phyloP scores from a whole-genome alignment of 2,329 filamentous ascomycete genomes.

The Penicillium capsulatum region DNA sequence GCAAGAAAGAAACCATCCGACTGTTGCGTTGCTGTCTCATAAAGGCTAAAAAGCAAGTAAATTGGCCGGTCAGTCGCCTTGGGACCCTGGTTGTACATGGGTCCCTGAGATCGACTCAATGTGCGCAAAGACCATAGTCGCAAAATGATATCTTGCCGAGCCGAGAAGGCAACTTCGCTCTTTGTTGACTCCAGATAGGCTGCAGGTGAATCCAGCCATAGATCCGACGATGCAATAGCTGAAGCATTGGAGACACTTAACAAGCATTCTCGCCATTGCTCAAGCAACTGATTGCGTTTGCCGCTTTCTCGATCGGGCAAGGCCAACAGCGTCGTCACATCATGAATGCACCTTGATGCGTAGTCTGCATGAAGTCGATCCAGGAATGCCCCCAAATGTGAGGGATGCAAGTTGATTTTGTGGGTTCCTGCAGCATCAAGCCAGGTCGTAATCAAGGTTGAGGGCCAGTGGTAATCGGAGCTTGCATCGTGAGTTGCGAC shows the following conservation, averaged over 20 bases:
- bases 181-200: slow-evolving; percentile 5
- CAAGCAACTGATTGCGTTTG: slow-evolving; percentile 20
- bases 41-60: slow-evolving; percentile 26
- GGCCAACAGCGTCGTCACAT: slow-evolving; percentile 31
- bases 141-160: slow-evolving; percentile 28
- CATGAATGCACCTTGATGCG: slow-evolving; percentile 28
- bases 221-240: slow-evolving; percentile 21
- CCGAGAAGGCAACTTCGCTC: no score
- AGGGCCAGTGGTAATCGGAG: slow-evolving; percentile 20
- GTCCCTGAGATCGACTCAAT: slow-evolving; percentile 22
- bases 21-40: slow-evolving; percentile 18
- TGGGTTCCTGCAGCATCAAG: slow-evolving; percentile 15
- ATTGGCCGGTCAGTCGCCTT: slow-evolving; percentile 21
- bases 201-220: slow-evolving; percentile 25
- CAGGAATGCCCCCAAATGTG: slow-evolving; percentile 21
- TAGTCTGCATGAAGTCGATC: slow-evolving; percentile 21
- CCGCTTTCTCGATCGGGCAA: slow-evolving; percentile 18
- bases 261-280: slow-evolving; percentile 31
- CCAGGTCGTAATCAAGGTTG: slow-evolving; percentile 27
- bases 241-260: slow-evolving; percentile 16
- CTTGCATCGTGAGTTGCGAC: slow-evolving; percentile 23
- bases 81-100: slow-evolving; percentile 18
- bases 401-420: slow-evolving; percentile 5
- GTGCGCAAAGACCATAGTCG: slow-evolving; percentile 34
- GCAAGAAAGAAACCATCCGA: slow-evolving; percentile 23